phyloP scores from a whole-genome alignment of 1,284 basidiomycete species.

The Tilletiopsis washingtonensis region DNA sequence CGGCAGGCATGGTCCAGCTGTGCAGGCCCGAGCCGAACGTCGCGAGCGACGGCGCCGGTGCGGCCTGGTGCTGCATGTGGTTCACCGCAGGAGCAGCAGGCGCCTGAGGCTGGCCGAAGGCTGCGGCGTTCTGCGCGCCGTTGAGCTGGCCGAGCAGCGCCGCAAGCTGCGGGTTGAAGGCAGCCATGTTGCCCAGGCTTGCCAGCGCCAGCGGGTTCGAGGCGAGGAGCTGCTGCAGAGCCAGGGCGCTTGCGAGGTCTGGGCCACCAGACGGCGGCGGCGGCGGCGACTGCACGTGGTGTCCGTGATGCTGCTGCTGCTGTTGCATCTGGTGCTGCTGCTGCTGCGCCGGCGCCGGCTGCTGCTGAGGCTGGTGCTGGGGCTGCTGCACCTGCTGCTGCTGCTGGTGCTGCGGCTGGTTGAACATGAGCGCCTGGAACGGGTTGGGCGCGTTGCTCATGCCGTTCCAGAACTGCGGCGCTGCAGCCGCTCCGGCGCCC shows the following conservation, averaged over 20 bases:
- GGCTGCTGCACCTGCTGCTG: conserved; percentile 1
- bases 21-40: too few relatives aligned
- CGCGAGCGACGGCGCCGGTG: too few relatives aligned
- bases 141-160: conserved; percentile 6
- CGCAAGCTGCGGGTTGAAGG: conserved; percentile 1
- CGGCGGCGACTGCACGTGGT: not conserved
- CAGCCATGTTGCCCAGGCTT: not conserved
- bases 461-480: not conserved
- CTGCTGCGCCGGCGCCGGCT: conserved; percentile 9
- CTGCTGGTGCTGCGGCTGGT: conserved; percentile 2
- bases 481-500: not conserved
- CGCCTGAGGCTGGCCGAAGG: too few relatives aligned
- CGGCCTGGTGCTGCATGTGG: too few relatives aligned
- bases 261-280: too few relatives aligned
- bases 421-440: not conserved
- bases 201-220: conserved; percentile 32
- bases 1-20: too few relatives aligned
- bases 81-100: too few relatives aligned
- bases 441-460: not conserved
- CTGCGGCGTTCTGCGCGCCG: too few relatives aligned
- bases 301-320: not conserved
- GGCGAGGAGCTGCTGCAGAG: conserved; percentile 41
- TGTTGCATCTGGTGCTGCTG: conserved; percentile 3
- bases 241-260: conserved; percentile 41
- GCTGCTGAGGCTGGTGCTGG: conserved; percentile 8